Conservation (phyloP, 768 basidiomycete genomes). For the Phanerochaete sordida region DNA sequence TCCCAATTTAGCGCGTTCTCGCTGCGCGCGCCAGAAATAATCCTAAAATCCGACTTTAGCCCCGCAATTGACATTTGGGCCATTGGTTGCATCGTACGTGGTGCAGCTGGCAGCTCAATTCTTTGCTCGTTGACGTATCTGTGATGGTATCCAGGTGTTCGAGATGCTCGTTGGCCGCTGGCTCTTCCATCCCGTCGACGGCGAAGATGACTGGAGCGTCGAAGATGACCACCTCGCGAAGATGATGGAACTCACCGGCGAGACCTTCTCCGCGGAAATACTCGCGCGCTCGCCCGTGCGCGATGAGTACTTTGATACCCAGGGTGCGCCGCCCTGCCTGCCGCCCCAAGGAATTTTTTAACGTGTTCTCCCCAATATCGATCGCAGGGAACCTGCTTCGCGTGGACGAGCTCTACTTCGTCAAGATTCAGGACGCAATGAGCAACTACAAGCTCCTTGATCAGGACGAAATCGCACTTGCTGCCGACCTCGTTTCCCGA, state of each 20-base stretch:
- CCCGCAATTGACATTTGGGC: slow-evolving; percentile 28
- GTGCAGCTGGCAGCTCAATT: too few relatives aligned
- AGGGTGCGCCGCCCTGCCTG: background rate
- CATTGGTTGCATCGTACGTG: slow-evolving; percentile 26
- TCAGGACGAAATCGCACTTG: background rate
- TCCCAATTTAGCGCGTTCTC: slow-evolving; percentile 15
- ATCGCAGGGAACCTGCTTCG: background rate
- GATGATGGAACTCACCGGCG: slow-evolving; percentile 28
- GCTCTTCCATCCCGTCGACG: slow-evolving; percentile 19
- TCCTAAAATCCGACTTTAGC: slow-evolving; percentile 20
- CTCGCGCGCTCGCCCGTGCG: slow-evolving; percentile 11
- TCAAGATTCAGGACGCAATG: background rate
- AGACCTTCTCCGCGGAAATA: slow-evolving; percentile 15
- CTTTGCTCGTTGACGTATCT: too few relatives aligned
- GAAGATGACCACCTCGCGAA: slow-evolving; percentile 30
- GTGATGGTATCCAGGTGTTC: slow-evolving; percentile 15
- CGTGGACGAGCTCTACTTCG: background rate
- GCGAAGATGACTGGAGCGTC: slow-evolving; percentile 9
- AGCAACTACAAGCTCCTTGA: background rate
- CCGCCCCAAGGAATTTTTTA: too few relatives aligned
- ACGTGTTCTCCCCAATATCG: too few relatives aligned
- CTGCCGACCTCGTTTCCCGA: background rate
- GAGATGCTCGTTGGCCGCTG: slow-evolving; percentile 24
- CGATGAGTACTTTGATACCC: slow-evolving; percentile 7
- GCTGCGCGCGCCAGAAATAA: slow-evolving; percentile 28